Evolutionary conservation across 2,329 filamentous ascomycete species (phyloP).

Genomic region (Paraphoma sp.): DNA sequence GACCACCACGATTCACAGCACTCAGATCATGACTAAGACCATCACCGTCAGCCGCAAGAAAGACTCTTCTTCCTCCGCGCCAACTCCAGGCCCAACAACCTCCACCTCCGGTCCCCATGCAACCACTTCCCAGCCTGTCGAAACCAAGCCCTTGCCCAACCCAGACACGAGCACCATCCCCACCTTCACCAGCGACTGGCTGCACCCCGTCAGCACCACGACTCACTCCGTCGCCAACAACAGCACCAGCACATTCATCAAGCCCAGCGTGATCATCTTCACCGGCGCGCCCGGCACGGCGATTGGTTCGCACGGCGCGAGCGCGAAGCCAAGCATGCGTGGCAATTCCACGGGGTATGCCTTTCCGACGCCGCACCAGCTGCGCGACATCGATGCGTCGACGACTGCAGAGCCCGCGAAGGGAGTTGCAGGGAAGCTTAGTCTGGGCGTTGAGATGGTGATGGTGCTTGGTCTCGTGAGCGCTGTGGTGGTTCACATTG

Average conservation of each 20-base stretch:
- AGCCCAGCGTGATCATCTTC: neutral
- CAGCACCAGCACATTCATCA: neutral
- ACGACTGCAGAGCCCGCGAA: no score
- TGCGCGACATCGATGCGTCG: neutral
- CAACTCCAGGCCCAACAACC: neutral
- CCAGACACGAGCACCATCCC: no score
- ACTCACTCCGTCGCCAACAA: neutral
- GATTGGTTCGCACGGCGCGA: neutral
- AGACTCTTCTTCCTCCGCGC: neutral
- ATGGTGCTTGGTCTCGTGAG: neutral
- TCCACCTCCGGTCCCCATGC: neutral
- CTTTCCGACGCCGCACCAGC: neutral
- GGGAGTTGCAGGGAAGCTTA: no score
- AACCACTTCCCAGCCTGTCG: neutral
- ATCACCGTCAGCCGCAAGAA: constrained; percentile 10
- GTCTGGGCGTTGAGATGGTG: neutral
- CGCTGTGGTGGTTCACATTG: neutral
- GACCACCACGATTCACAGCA: constrained; percentile 24
- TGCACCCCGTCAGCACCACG: neutral
- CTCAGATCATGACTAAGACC: constrained; percentile 15
- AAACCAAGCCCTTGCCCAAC: no score
- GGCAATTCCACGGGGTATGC: neutral
- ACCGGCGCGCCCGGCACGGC: neutral
- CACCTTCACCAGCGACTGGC: neutral
- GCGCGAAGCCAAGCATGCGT: neutral